Evolutionary conservation across 352 stramenopile species (phyloP).

Genomic region (Bremia lactucae): DNA sequence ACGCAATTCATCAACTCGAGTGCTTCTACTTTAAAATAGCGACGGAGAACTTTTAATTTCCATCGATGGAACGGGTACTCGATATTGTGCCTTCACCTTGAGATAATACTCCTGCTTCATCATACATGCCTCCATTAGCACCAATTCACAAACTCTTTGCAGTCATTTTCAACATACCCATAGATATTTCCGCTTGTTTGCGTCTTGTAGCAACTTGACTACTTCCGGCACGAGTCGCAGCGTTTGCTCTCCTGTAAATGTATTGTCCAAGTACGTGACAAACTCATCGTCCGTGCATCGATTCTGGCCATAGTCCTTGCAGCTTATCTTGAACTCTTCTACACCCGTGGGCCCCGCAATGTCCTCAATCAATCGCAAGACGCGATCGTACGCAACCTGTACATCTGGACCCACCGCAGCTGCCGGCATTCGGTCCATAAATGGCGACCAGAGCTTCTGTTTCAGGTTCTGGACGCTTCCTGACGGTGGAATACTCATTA

Average conservation of each 20-base stretch:
- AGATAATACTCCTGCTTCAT: conserved; percentile 56
- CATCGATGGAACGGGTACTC: conserved; percentile 9
- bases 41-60: conserved; percentile 37
- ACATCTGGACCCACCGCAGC: conserved; percentile 61
- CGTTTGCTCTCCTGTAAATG: conserved; percentile 64
- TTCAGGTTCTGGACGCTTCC: conserved; percentile 37
- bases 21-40: conserved; percentile 72
- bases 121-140: conserved; percentile 4
- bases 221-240: conserved; percentile 69
- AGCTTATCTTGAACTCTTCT: conserved; percentile 77
- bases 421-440: conserved; percentile 62
- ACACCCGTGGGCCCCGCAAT: conserved; percentile 44
- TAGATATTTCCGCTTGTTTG: conserved; percentile 72
- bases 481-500: conserved; percentile 60
- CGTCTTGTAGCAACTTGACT: conserved; percentile 75
- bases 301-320: conserved; percentile 82
- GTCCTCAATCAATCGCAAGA: conserved; percentile 60
- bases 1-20: too few relatives aligned
- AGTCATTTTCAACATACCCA: conserved; percentile 38
- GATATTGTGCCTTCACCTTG: conserved; percentile 49
- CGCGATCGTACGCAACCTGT: conserved; percentile 79
- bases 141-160: too few relatives aligned
- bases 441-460: conserved; percentile 56
- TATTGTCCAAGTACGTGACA: conserved; percentile 45
- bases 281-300: conserved; percentile 68